Conservation (phyloP, 805 yeast genomes). For the Pichia membranifaciens region DNA sequence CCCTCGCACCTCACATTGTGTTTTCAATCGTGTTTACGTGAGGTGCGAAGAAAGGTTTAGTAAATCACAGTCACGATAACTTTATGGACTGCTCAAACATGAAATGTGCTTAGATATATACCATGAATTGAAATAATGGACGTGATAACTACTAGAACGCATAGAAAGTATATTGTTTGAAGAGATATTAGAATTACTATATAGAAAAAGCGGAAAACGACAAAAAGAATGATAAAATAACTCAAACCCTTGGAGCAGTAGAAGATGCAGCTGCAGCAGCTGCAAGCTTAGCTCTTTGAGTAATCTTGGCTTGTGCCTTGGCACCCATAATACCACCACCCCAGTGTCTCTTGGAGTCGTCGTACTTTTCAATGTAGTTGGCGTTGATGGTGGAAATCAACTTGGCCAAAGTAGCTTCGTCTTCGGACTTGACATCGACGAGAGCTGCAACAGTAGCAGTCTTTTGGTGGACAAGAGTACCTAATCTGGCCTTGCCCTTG, state of each 20-base stretch:
- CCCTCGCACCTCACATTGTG: slow-evolving; percentile 4
- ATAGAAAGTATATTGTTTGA: background rate
- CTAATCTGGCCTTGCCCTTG: slow-evolving; percentile 98
- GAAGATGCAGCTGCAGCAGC: slow-evolving; percentile 61
- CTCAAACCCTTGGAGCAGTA: slow-evolving; percentile 7
- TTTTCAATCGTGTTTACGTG: background rate
- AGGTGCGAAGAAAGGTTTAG: background rate
- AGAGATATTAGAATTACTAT: background rate
- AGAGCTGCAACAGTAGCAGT: slow-evolving; percentile 96
- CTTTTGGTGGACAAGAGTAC: slow-evolving; percentile 96
- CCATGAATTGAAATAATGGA: too few species aligned
- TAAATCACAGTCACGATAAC: background rate
- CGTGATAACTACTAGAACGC: too few species aligned
- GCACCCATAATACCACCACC: slow-evolving; percentile 99
- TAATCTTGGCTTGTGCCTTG: slow-evolving; percentile 82
- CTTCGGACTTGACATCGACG: slow-evolving; percentile 92
- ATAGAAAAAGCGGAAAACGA: background rate
- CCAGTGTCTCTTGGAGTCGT: slow-evolving; percentile 97
- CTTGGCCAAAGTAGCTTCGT: slow-evolving; percentile 90
- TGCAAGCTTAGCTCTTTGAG: slow-evolving; percentile 58
- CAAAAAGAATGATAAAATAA: background rate
- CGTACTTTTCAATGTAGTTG: slow-evolving; percentile 90
- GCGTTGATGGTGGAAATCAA: slow-evolving; percentile 89
- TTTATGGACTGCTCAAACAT: too few species aligned
- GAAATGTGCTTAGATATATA: too few species aligned